Percentiles rank a stretch among this genome's conserved stretches.
Evolutionary conservation across 345 rosid species (phyloP).

Genomic region (Linum usitatissimum): DNA sequence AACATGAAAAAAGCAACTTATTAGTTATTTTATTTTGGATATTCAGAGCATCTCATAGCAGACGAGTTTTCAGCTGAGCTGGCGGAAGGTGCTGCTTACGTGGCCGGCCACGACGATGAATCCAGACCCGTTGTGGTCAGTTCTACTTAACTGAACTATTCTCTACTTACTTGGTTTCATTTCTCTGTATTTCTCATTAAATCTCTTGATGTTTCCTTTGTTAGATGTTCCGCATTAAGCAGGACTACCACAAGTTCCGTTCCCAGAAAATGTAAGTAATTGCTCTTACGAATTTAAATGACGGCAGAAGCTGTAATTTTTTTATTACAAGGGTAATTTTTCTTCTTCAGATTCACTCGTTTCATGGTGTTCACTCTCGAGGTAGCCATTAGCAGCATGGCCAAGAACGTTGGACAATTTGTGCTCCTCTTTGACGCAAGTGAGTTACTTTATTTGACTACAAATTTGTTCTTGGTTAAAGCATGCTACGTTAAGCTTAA

Average conservation of each 20-base stretch:
- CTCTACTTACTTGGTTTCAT: too few relatives aligned
- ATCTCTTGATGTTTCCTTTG: neutral
- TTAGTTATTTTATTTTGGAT: neutral
- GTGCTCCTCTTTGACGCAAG: conserved; percentile 89
- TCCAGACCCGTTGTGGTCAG: conserved; percentile 73
- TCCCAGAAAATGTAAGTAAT: conserved; percentile 66
- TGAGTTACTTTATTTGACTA: conserved; percentile 23
- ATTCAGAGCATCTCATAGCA: conserved; percentile 60
- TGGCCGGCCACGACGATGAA: conserved; percentile 81
- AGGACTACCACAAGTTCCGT: conserved; percentile 72
- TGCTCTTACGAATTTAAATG: neutral
- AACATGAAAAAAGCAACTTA: neutral
- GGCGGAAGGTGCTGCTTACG: conserved; percentile 67
- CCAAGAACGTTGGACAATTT: conserved; percentile 62
- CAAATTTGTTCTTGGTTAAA: too few relatives aligned
- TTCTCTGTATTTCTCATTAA: neutral
- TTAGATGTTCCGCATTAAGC: conserved; percentile 81
- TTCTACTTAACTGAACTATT: too few relatives aligned
- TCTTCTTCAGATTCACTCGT: conserved; percentile 47
- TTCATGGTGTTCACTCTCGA: conserved; percentile 82
- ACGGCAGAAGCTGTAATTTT: neutral
- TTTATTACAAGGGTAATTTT: neutral
- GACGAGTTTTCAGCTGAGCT: conserved; percentile 90
- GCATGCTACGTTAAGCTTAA: too few relatives aligned
- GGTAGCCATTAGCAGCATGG: conserved; percentile 72